These are phyloP conservation scores for Botrytis cinerea DNA, from an alignment of 2,329 filamentous ascomycete species.

Conservation along the genomic window DNA sequence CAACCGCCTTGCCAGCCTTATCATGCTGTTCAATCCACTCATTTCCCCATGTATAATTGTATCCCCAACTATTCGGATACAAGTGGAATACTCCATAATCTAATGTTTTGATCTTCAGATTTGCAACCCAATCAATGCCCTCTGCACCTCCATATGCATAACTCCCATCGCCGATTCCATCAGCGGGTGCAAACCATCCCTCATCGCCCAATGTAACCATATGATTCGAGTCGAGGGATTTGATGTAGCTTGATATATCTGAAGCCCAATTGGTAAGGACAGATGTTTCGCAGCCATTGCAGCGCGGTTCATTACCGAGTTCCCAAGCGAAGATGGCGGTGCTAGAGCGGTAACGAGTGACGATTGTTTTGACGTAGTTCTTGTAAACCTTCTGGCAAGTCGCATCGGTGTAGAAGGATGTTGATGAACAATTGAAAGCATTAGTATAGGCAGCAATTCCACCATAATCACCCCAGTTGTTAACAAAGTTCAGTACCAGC, in stretches of 20 bases:
- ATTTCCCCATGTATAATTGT: constrained; percentile 46
- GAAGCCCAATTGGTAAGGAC: constrained; percentile 62
- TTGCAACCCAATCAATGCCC: constrained; percentile 51
- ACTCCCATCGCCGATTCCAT: constrained; percentile 44
- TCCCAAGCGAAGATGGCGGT: constrained; percentile 68
- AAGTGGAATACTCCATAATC: constrained; percentile 57
- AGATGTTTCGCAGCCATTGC: constrained; percentile 57
- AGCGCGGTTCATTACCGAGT: constrained; percentile 66
- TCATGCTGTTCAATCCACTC: constrained; percentile 51
- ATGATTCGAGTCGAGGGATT: constrained; percentile 60
- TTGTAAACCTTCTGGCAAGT: constrained; percentile 56
- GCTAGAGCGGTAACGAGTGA: constrained; percentile 60
- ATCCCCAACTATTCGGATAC: constrained; percentile 50
- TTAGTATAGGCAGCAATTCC: constrained; percentile 60
- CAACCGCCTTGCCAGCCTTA: constrained; percentile 42
- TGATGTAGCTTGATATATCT: constrained; percentile 61
- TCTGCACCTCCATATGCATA: constrained; percentile 50
- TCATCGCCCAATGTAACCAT: constrained; percentile 67
- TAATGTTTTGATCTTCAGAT: constrained; percentile 51
- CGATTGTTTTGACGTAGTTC: constrained; percentile 59
- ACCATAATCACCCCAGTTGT: constrained; percentile 69
- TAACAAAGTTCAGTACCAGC: constrained; percentile 64
- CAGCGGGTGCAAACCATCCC: constrained; percentile 52
- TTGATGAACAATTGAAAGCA: constrained; percentile 55
- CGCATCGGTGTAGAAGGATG: constrained; percentile 58